Percentiles rank a stretch among this genome's conserved stretches.
Evolutionary conservation across 176 grass and related monocot species (phyloP).

Genomic region (Oryza longistaminata): DNA sequence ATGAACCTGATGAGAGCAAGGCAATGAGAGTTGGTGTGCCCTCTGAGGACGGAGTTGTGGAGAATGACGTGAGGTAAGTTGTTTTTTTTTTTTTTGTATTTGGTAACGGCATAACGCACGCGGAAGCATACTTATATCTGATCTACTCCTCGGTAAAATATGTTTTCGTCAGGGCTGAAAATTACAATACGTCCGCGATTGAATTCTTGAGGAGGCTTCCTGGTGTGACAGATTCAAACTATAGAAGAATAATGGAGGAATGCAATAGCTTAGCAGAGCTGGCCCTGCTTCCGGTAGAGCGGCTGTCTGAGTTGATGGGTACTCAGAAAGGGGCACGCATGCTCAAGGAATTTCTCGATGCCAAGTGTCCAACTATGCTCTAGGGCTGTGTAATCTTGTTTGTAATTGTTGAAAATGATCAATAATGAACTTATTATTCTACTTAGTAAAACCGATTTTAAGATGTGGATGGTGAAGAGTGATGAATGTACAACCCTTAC

Average conservation of each 20-base stretch:
- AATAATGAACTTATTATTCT: neutral
- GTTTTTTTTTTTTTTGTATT: neutral
- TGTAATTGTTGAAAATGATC: neutral
- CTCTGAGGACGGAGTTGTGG: slow-evolving; percentile 74
- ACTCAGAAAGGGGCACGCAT: slow-evolving; percentile 78
- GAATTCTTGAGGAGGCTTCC: slow-evolving; percentile 93
- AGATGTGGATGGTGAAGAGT: neutral
- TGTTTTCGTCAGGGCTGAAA: slow-evolving; percentile 68
- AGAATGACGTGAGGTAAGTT: slow-evolving; percentile 80
- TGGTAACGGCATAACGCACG: neutral
- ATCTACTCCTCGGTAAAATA: neutral
- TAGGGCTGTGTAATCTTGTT: slow-evolving; percentile 4
- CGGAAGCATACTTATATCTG: neutral
- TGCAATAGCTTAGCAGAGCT: slow-evolving; percentile 84
- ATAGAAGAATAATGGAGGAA: slow-evolving; percentile 78
- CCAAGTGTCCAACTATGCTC: slow-evolving; percentile 83
- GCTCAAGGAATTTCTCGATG: slow-evolving; percentile 91
- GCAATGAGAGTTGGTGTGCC: slow-evolving; percentile 90
- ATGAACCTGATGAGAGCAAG: slow-evolving; percentile 92
- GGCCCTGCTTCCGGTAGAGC: slow-evolving; percentile 71
- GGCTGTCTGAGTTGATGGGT: slow-evolving; percentile 72
- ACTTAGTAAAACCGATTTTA: neutral
- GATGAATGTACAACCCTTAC: neutral
- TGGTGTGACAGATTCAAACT: slow-evolving; percentile 90
- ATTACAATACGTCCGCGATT: slow-evolving; percentile 90